Evolutionary conservation across 768 basidiomycete genomes (phyloP), one percentile per base, ranked within the genome.

Genomic region (Coprinopsis marcescibilis): DNA sequence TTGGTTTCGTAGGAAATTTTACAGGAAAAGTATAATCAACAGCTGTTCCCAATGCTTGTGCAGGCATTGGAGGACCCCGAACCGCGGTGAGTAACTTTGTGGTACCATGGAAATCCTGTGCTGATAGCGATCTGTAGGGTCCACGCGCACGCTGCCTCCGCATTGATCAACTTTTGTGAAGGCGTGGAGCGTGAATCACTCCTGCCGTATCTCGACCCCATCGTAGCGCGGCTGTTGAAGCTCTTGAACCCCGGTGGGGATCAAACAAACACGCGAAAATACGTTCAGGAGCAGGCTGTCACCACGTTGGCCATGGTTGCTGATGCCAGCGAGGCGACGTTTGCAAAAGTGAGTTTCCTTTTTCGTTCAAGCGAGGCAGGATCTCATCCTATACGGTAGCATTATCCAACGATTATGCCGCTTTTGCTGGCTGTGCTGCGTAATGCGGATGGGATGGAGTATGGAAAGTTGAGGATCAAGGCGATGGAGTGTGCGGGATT

Each of bases 401-500:
- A 87, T 61, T 90, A 91, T 57, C 57, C 75, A 7, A 69, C 78
- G 2, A 85, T 91, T 48, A 90, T 92, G 87, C 87, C 89, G 0
- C 69, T 92, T 3, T 62, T 92, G 17, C 59, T 93, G 51, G 81
- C 80, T 46, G 84, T 92, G 0, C 72, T 95, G 40, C 68, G 77
- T 15, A 85, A 86, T 39, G 84, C 85, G 10, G 82, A 81, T 34
- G 77, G 78, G 4, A 60, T 73, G 0, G 81, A 83, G 42, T 83
- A 86, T 60, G 69, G 73, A 20, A 83, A 81, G 58, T 57, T 93
- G 42, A 71, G 86, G 19, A 76, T 81, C 32, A 89, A 92, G 58
- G 88, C 89, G 0, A 92, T 95, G 87, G 91, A 94, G 59, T 92
- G 90, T 61, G 89, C 88, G 0, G 87, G 87, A 6, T 68, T 91